Percentiles rank a stretch among this genome's conserved stretches.
Conservation (phyloP, 345 rosid genomes). For the Acer yangbiense region DNA sequence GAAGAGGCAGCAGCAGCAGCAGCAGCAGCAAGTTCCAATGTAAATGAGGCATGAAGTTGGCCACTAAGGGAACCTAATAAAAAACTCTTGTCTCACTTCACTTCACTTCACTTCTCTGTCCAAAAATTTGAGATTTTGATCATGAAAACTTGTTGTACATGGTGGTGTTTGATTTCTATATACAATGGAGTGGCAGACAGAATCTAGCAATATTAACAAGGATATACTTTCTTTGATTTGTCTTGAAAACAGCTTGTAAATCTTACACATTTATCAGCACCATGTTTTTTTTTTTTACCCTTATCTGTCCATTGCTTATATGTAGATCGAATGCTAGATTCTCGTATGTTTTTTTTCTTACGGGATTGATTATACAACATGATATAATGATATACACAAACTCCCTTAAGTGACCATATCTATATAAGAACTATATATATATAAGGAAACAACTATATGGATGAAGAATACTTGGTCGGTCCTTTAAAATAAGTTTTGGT, state of each 20-base stretch:
- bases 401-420: too few relatives aligned
- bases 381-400: too few relatives aligned
- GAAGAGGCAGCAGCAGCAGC: background rate
- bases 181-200: constrained; percentile 40
- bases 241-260: constrained; percentile 11
- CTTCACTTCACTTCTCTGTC: background rate
- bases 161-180: background rate
- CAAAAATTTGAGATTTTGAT: background rate
- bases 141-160: constrained; percentile 11
- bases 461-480: background rate
- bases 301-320: background rate
- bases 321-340: too few relatives aligned
- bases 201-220: constrained; percentile 36
- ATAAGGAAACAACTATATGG: background rate
- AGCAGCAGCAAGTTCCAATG: background rate
- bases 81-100: background rate
- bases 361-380: too few relatives aligned
- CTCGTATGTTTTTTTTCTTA: too few relatives aligned
- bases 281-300: background rate
- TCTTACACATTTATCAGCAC: background rate
- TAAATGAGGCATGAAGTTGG: background rate
- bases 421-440: too few relatives aligned
- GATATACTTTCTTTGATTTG: constrained; percentile 8
- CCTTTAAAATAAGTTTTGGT: background rate
- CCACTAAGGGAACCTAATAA: background rate